A percentile compares a stretch with the other conserved stretches of the same genome.
Evolutionary conservation across 306 rosid species (phyloP).

Genomic region (Vigna trinervia): DNA sequence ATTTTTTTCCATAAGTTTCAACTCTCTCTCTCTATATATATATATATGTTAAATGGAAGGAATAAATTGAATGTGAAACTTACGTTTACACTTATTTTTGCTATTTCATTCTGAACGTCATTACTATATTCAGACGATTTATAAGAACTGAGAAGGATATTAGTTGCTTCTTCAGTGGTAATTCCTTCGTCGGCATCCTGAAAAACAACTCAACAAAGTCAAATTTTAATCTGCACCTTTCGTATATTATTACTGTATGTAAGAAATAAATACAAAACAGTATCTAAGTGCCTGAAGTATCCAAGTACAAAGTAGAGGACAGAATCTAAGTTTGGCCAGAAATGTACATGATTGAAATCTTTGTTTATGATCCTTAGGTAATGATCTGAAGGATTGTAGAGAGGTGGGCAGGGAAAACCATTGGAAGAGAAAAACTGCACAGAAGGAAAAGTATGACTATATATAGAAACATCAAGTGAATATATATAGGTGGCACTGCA

Average conservation of each 20-base stretch:
- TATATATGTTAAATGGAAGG: not conserved
- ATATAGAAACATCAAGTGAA: not conserved
- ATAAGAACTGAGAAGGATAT: constrained; percentile 43
- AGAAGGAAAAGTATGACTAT: not conserved
- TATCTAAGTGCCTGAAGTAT: not conserved
- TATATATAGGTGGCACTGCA: too few relatives aligned
- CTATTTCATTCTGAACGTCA: constrained; percentile 42
- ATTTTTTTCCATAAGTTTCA: too few relatives aligned
- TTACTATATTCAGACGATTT: constrained; percentile 38
- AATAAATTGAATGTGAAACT: not conserved
- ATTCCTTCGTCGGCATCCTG: constrained; percentile 49
- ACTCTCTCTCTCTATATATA: too few relatives aligned
- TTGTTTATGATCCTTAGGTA: constrained; percentile 58
- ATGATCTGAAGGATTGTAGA: constrained; percentile 54
- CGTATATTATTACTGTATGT: not conserved
- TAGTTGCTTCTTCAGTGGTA: constrained; percentile 48
- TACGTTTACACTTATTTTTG: constrained; percentile 42
- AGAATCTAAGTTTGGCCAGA: not conserved
- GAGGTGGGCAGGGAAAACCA: constrained; percentile 61
- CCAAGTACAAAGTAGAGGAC: not conserved
- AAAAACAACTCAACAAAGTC: not conserved
- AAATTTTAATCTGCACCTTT: not conserved
- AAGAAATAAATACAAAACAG: not conserved
- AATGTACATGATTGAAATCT: constrained; percentile 56
- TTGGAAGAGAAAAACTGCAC: constrained; percentile 58